These are phyloP conservation scores for Neospora caninum DNA, from an alignment of 169 alveolate species.

Conservation along the genomic window DNA sequence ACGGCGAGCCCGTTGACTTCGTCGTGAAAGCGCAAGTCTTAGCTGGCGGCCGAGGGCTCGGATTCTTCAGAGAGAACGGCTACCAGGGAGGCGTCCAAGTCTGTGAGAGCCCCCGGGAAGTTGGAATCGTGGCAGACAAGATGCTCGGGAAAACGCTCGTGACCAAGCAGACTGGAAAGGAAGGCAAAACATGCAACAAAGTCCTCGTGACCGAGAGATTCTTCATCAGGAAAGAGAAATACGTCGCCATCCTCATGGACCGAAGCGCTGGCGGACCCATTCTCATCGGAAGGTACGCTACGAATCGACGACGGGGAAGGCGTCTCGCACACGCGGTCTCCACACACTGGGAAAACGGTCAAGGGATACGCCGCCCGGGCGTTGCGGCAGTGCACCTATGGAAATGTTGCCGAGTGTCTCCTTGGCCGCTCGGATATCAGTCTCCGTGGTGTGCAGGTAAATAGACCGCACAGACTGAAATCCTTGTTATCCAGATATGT, in stretches of 20 bases:
- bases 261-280: slow-evolving; percentile 89
- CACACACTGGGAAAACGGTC: too few species aligned
- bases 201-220: slow-evolving; percentile 61
- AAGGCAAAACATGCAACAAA: slow-evolving; percentile 73
- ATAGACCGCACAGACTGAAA: too few species aligned
- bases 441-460: too few species aligned
- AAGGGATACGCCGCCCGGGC: too few species aligned
- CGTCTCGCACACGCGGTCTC: too few species aligned
- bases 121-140: slow-evolving; percentile 37
- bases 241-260: slow-evolving; percentile 93
- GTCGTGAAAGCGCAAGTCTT: slow-evolving; percentile 73
- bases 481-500: too few species aligned
- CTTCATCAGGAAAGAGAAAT: slow-evolving; percentile 85
- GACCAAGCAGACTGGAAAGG: slow-evolving; percentile 78
- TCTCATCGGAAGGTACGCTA: slow-evolving; percentile 68
- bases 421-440: too few species aligned
- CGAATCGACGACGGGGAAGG: not conserved
- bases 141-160: slow-evolving; percentile 63
- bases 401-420: too few species aligned
- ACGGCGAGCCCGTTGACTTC: slow-evolving; percentile 19
- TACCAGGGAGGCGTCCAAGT: slow-evolving; percentile 78
- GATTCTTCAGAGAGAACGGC: slow-evolving; percentile 72
- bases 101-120: slow-evolving; percentile 50
- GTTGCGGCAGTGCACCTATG: too few species aligned
- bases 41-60: slow-evolving; percentile 79